Percentiles rank a stretch among this genome's conserved stretches.
These are phyloP conservation scores for Curvularia verruculosa DNA, from an alignment of 2,329 filamentous ascomycete species.

Conservation along the genomic window DNA sequence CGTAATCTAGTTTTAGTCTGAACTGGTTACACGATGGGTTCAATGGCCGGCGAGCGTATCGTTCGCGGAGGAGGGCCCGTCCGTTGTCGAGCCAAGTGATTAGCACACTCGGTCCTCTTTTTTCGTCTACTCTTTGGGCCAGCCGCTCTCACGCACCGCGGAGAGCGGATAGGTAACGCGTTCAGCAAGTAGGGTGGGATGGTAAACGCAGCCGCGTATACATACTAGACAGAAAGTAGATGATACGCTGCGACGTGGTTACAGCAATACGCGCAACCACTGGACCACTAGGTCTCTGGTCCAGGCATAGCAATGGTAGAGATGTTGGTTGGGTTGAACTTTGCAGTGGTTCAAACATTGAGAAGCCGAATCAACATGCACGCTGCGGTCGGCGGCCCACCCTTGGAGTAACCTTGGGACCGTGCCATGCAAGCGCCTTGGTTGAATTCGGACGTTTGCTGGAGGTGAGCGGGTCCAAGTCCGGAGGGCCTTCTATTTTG, in stretches of 20 bases:
- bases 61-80: background rate
- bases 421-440: background rate
- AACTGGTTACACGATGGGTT: background rate
- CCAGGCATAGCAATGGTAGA: background rate
- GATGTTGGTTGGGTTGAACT: background rate
- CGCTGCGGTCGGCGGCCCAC: background rate
- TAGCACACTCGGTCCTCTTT: background rate
- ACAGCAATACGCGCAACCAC: background rate
- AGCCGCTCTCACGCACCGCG: constrained; percentile 1
- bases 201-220: background rate
- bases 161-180: background rate
- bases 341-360: background rate
- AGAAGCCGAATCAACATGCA: background rate
- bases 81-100: background rate
- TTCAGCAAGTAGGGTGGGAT: background rate
- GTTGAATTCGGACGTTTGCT: background rate
- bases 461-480: background rate
- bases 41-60: background rate
- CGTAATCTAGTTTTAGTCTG: background rate
- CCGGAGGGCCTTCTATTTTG: constrained; percentile 1
- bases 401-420: background rate
- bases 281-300: background rate
- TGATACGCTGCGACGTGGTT: constrained; percentile 2
- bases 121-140: background rate
- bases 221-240: background rate